Base-by-base conservation (phyloP, 83 land plant genomes). In the Larix sibirica region DNA sequence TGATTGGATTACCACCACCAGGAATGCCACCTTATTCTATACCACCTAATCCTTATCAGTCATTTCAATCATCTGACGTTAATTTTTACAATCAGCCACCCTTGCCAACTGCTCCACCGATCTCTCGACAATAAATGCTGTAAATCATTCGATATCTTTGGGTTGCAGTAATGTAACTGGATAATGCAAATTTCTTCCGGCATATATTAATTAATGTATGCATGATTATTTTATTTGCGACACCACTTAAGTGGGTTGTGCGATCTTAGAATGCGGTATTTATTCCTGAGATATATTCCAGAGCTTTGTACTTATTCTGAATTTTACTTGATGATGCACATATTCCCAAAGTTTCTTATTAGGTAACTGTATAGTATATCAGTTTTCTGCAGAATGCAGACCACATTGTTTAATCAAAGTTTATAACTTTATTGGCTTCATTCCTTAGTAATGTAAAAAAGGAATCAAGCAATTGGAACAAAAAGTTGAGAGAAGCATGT, bases 81-180 rank as follows among this genome's bases (percentile, higher is more conserved):
- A 87, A 90, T 6, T 90, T 90, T 75, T 92, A 86, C 67, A 86
- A 86, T 64, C 94, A 90, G 63, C 77, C 62, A 70, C 86, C 83
- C 79, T 82, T 73, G 40, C 83, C 86, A 23, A 18, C 91, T 24
- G 83, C 87, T 36, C 89, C 91, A 13, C 86, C 90, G 0, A 85
- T 86, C 14, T 88, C 81, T 73, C 86, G 94, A 69, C 88, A 89
- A 79, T 89, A 44, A 82, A 65, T 73, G 54, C 77, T 73, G 56
- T 24, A 71, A 73, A 21, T 73, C 56, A 38, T 20, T 73, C n/a
- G 54, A 73, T 54, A 73, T 73, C 54, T 40, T 73, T 20, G n/a
- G 20, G 44, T 42, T 73, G 56, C 56, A 4, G 77, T 20, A 7
- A n/a, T 73, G 77, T 73, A 73, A 40, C 77, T 73, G 44, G 77